Evolutionary conservation across 306 rosid genomes (phyloP), one percentile per base, ranked within the genome.

Genomic region (Lathyrus aphaca): DNA sequence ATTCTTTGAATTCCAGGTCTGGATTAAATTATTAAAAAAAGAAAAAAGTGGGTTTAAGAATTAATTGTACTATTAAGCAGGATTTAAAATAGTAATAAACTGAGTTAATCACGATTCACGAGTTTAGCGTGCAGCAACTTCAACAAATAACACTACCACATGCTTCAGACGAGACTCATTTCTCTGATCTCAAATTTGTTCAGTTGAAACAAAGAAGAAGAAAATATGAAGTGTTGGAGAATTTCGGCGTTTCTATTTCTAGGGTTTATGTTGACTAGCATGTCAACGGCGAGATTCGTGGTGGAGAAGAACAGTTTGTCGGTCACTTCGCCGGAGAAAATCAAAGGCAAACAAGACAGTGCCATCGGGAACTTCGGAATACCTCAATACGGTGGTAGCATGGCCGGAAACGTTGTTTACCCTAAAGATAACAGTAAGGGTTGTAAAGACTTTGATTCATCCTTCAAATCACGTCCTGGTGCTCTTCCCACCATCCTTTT

Each of bases 301-400:
- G 99, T 95, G 75, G 99, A 95, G 82, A 95, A 95, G 88, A 95
- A 95, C 78, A 95, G 96, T 81, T 82, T 95, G 87, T 86, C 76
- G 91, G 97, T 95, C 30, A 82, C 96, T 1, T 91, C 99, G 48
- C 99, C 99, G 6, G 99, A 88, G 3, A 74, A 51, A 37, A 87
- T 95, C 74, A 91, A 86, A 10, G 97, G 99, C 9, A 84, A 78
- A 0, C 69, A 91, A 56, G 95, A 95, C 27, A 95, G 95, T 62
- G 97, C 97, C 68, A 95, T 95, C 85, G 99, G 99, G 0, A 95
- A 95, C 91, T 95, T 95, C 55, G 99, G 99, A 64, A 86, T 95
- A 45, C 99, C 99, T 50, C 99, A 95, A 69, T 95, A 95, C 74
- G 99, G 99, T 5, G 99, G 97, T 5, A 95, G 99, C 83, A 91